phyloP scores from a whole-genome alignment of 1,284 basidiomycete species.

The Microbotryum violaceum region DNA sequence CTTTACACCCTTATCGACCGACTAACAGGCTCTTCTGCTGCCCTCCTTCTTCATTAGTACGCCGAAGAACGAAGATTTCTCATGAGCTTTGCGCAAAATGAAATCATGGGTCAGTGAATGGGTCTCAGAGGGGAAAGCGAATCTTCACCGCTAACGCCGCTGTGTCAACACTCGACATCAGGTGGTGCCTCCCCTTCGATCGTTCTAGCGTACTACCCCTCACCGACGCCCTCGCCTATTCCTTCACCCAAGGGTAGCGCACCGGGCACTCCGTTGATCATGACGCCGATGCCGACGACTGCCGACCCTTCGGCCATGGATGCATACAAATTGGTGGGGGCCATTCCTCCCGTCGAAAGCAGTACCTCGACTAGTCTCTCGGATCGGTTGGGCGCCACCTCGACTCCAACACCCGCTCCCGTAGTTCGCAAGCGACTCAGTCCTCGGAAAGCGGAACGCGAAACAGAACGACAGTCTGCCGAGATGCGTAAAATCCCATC shows the following conservation, averaged over 20 bases:
- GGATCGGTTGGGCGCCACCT: neutral
- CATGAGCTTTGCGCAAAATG: conserved; percentile 38
- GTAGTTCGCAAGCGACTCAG: conserved; percentile 29
- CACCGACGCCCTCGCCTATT: conserved; percentile 35
- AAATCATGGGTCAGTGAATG: conserved; percentile 32
- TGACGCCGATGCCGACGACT: conserved; percentile 3
- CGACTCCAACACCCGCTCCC: neutral
- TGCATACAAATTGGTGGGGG: conserved; percentile 7
- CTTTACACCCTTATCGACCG: neutral
- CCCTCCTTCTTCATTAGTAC: conserved; percentile 21
- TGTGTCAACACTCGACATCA: neutral
- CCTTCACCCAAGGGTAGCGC: too few relatives aligned
- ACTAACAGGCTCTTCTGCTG: neutral
- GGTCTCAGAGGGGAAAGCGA: neutral
- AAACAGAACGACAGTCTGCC: too few relatives aligned
- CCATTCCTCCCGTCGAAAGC: neutral
- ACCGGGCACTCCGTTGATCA: too few relatives aligned
- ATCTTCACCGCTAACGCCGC: neutral
- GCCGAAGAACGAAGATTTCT: conserved; percentile 40
- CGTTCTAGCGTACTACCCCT: conserved; percentile 41
- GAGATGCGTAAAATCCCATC: too few relatives aligned
- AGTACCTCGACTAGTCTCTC: neutral
- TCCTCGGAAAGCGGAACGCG: conserved; percentile 17
- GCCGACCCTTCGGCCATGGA: conserved; percentile 15
- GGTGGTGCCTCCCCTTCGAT: conserved; percentile 37